phyloP scores from a whole-genome alignment of 805 yeast species.

The Yarrowia sp. region DNA sequence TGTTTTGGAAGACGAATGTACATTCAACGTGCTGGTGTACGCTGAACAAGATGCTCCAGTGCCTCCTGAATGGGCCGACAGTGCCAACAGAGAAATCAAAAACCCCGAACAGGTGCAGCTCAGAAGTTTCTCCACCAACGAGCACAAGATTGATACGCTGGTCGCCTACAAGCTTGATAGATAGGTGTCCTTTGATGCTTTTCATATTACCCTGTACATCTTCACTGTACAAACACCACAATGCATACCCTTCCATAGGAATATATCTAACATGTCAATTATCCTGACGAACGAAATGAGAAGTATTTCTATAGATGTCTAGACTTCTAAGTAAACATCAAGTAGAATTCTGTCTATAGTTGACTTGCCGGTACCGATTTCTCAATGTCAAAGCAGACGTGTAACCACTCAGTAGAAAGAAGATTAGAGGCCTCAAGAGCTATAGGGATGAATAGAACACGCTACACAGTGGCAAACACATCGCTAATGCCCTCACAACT shows the following conservation, averaged over 20 bases:
- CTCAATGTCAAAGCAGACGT: no score
- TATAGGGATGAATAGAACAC: no score
- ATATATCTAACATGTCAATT: neutral
- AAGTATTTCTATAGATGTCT: no score
- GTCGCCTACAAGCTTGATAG: conserved; percentile 62
- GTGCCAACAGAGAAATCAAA: conserved; percentile 63
- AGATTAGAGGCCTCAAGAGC: no score
- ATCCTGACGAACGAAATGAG: no score
- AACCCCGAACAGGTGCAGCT: conserved; percentile 75
- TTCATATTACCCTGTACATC: no score
- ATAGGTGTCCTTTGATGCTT: neutral
- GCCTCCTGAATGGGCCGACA: conserved; percentile 86
- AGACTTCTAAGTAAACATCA: no score
- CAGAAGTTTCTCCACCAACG: conserved; percentile 68
- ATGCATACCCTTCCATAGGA: conserved; percentile 13
- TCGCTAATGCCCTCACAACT: no score
- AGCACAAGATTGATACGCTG: conserved; percentile 73
- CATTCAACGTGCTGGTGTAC: conserved; percentile 84
- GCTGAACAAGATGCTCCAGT: conserved; percentile 68
- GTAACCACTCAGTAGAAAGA: no score
- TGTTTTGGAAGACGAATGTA: conserved; percentile 65
- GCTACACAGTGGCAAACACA: no score
- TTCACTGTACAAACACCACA: neutral
- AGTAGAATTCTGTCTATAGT: no score
- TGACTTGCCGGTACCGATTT: no score